Percentiles rank a stretch among this genome's conserved stretches.
phyloP scores from a whole-genome alignment of 2,329 filamentous ascomycete species.

The Fusarium nygamai region DNA sequence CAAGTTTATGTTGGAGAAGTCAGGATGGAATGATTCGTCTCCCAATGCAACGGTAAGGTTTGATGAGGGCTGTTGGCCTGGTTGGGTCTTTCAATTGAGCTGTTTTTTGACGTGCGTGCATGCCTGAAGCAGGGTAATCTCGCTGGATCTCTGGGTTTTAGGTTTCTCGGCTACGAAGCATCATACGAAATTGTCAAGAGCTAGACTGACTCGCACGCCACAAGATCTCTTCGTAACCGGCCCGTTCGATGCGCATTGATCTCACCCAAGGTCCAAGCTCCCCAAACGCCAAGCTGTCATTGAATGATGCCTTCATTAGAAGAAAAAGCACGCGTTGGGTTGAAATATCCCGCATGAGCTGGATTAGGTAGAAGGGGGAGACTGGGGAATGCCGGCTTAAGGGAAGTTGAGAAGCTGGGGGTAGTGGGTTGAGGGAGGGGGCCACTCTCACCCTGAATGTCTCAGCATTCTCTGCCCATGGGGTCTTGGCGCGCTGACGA shows the following conservation, averaged over 20 bases:
- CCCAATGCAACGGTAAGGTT: not conserved
- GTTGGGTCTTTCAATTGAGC: not conserved
- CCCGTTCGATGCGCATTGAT: not conserved
- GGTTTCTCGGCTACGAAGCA: not conserved
- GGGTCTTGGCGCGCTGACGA: not conserved
- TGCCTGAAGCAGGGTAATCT: not conserved
- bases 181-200: not conserved
- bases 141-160: not conserved
- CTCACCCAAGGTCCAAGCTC: not conserved
- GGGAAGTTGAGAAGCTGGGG: not conserved
- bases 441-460: not conserved
- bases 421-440: not conserved
- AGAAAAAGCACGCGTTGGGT: not conserved
- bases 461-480: not conserved
- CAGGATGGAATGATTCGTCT: not conserved
- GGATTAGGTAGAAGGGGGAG: not conserved
- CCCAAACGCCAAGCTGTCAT: not conserved
- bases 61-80: not conserved
- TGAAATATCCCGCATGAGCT: conserved; percentile 4
- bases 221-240: not conserved
- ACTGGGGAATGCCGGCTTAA: not conserved
- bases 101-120: not conserved
- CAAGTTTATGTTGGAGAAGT: not conserved
- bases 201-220: conserved; percentile 12
- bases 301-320: not conserved